Base-by-base conservation (phyloP, 441 rosid genomes). In the Macaranga tanarius region DNA sequence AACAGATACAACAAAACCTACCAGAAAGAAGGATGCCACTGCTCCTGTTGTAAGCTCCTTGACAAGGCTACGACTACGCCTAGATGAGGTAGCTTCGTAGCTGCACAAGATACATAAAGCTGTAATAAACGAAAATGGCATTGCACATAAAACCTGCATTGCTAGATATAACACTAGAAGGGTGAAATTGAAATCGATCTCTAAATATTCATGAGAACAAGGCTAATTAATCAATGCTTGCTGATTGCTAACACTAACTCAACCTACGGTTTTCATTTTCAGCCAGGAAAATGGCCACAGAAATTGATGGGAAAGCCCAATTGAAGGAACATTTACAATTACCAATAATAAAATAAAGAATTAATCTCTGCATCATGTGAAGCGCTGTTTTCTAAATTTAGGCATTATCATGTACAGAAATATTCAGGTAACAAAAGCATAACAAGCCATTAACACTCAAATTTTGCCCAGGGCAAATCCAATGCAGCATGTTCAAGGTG, bases 1-100 rank as follows among this genome's bases (percentile, higher is more conserved):
- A 50, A 57, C 25, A 48, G 23, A 73, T 16, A 40, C 40, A 44
- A 28, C 23, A 72, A 57, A 78, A 5, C 62, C 55, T 87, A 95
- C 99, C 94, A 95, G 82, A 83, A 92, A 94, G 70, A 94, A 82
- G 34, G 97, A 94, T 59, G 97, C 99, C 65, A 87, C 75, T 9
- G 91, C 92, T 62, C 94, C 96, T 19, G 94, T 87, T 10, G 79
- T 75, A 13, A 95, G 86, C 86, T 95, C 99, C 84, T 83, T 90
- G 16, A 68, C 83, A 16, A 94, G 87, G 80, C 89, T 84, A 68
- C 90, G 92, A 71, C 58, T 94, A 78, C 80, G 74, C 88, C 86
- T 86, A 11, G 97, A 83, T 67, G 95, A 86, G 73, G 97, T 92
- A 64, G 93, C 91, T 81, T 90, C 97, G 65, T 92, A 92, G 76